Base-by-base conservation (phyloP, 2,329 filamentous ascomycete genomes). In the Fusarium sp. region DNA sequence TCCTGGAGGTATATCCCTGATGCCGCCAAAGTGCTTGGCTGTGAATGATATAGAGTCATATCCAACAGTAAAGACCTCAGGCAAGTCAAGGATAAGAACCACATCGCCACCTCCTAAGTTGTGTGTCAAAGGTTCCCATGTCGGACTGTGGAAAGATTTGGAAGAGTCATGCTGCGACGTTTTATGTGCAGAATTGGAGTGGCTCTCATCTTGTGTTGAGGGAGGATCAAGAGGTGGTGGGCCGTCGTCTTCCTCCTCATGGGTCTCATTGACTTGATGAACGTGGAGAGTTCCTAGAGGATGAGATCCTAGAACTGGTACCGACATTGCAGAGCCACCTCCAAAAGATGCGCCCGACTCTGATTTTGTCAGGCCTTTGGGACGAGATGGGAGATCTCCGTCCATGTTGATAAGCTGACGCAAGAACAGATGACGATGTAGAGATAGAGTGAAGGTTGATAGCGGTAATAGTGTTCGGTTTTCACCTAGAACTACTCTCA, bases 1-100 rank as follows among this genome's bases (percentile, higher is more conserved):
- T 0, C 89, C 89, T 0, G 80, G 74, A 0, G 87, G 86, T 27
- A 91, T 80, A 58, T 87, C 82, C 24, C 83, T 83, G 61, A 91
- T 81, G 22, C 88, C 88, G 10, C 80, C 78, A 69, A 90, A 87
- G 24, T 82, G 77, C 43, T 78, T 79, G 8, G 82, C 81, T 18
- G 81, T 84, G 66, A 87, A 82, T 3, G 84, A 84, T 47, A 84
- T 75, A 4, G 82, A 79, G 71, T 89, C 87, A 70, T 85, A 86
- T 46, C 87, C 87, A 20, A 90, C 78, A 4, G 82, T 85, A 60
- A 86, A 85, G 40, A 81, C 77, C 3, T 82, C 76, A 2, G 87
- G 86, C 13, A 90, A 77, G 58, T 84, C 83, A 34, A 87, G 77
- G 29, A 89, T 75, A 13, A 89, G 77, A 58, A 90, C 80, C 22